Evolutionary conservation across 352 stramenopile species (phyloP).

Genomic region (Pythium biforme): DNA sequence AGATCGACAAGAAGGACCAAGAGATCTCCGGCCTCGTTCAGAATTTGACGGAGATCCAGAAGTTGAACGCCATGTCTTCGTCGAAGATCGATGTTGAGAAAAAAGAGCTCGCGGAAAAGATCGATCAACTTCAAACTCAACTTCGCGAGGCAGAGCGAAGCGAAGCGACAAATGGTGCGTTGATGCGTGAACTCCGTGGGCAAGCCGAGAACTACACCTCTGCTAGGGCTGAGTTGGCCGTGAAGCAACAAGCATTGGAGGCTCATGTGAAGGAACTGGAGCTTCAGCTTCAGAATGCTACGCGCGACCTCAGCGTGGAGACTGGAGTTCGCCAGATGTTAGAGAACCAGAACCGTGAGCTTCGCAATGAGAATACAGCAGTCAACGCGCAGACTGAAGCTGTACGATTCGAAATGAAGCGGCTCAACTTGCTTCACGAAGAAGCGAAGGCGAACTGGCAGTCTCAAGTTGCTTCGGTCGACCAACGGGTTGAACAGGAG

Average conservation of each 20-base stretch:
- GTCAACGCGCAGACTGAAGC: slow-evolving; percentile 83
- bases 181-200: slow-evolving; percentile 47
- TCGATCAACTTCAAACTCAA: slow-evolving; percentile 49
- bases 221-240: slow-evolving; percentile 29
- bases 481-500: slow-evolving; percentile 45
- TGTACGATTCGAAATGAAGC: slow-evolving; percentile 70
- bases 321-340: slow-evolving; percentile 68
- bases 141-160: slow-evolving; percentile 52
- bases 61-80: slow-evolving; percentile 60
- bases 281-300: slow-evolving; percentile 46
- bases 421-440: slow-evolving; percentile 37
- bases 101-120: slow-evolving; percentile 58
- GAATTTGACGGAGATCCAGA: slow-evolving; percentile 76
- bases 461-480: slow-evolving; percentile 31
- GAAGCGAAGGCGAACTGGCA: slow-evolving; percentile 40
- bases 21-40: slow-evolving; percentile 65
- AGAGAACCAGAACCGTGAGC: slow-evolving; percentile 65
- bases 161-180: slow-evolving; percentile 41
- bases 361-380: slow-evolving; percentile 70
- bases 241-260: slow-evolving; percentile 34
- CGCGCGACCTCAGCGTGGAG: slow-evolving; percentile 59
- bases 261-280: slow-evolving; percentile 48
- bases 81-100: slow-evolving; percentile 70
- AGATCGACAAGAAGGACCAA: slow-evolving; percentile 64
- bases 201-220: slow-evolving; percentile 40